phyloP scores from a whole-genome alignment of 345 rosid genomes.

The Eucalyptus regnans region DNA sequence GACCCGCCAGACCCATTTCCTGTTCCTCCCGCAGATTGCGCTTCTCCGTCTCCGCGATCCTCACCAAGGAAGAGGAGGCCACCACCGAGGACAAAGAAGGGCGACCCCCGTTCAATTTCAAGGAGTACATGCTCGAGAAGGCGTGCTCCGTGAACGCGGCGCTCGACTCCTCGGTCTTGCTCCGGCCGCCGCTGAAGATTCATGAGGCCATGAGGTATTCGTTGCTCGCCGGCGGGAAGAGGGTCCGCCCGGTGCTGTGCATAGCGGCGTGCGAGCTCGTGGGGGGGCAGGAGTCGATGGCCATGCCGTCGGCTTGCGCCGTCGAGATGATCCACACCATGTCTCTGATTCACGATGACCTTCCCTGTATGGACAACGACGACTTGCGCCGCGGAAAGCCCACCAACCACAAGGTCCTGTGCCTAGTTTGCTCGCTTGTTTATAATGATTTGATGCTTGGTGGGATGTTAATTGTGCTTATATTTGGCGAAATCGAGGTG shows the following conservation, averaged over 20 bases:
- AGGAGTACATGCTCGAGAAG: slow-evolving; percentile 53
- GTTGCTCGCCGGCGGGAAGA: slow-evolving; percentile 79
- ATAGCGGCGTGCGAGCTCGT: slow-evolving; percentile 87
- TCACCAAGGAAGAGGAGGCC: slow-evolving; percentile 33
- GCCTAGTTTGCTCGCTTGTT: not conserved
- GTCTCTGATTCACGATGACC: slow-evolving; percentile 91
- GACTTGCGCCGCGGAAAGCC: slow-evolving; percentile 94
- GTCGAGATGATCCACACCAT: slow-evolving; percentile 94
- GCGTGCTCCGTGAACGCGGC: slow-evolving; percentile 60
- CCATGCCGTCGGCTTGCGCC: slow-evolving; percentile 89
- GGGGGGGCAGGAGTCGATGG: slow-evolving; percentile 48
- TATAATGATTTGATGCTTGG: not conserved
- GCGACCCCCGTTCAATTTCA: slow-evolving; percentile 56
- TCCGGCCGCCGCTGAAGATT: slow-evolving; percentile 63
- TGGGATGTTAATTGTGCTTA: not conserved
- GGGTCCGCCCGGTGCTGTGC: slow-evolving; percentile 77
- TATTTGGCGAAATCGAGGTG: not conserved
- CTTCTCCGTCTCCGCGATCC: slow-evolving; percentile 28
- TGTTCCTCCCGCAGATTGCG: not conserved
- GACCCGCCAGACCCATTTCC: not conserved
- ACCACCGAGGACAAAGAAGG: slow-evolving; percentile 12
- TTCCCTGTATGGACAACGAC: slow-evolving; percentile 96
- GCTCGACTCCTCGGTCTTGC: slow-evolving; percentile 45
- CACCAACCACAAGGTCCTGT: slow-evolving; percentile 54
- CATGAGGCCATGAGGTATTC: slow-evolving; percentile 96